Evolutionary conservation across 1,284 basidiomycete genomes (phyloP), one percentile per base, ranked within the genome.

Genomic region (Bjerkandera adusta): DNA sequence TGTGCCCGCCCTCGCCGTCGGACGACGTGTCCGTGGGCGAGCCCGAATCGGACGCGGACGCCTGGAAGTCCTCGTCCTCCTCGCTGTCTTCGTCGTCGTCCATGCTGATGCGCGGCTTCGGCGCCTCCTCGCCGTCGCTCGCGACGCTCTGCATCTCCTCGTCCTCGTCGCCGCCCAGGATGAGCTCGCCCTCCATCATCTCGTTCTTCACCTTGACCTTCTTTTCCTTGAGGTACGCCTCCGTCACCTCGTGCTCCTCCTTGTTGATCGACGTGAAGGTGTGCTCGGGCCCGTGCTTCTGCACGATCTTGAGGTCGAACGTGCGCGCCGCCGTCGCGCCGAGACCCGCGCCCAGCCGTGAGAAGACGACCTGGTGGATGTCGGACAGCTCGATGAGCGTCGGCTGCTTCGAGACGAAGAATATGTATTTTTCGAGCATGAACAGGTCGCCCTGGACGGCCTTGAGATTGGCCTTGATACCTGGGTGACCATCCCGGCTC

Each of bases 361-460:
- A 95, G 74, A 99, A 97, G 42, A 93, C 79, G 51, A 92, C 89
- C 67, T 91, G 88, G 58, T 94, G 86, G 49, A 98, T 89, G 60
- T 98, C 93, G 47, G 83, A 81, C 55, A 97, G 86, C 56, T 97
- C 91, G 58, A 98, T 81, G 59, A 97, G 85, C 30, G 88, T 85
- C 1, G 97, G 95, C 60, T 94, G 89, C 68, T 98, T 99, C 49
- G 95, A 94, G 46, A 99, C 94, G 73, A 98, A 99, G 69, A 99
- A 92, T 41, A 99, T 77, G 64, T 90, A 92, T 79, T 97, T 97
- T 66, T 99, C 97, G 52, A 99, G 84, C 72, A 98, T 84, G 78
- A 97, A 99, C 21, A 99, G 82, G 65, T 97, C 92, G 53, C 97
- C 97, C 67, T 97, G 95, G 12, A 91, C 82, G 35, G 97, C 97